phyloP scores from a whole-genome alignment of 768 basidiomycete species.

The Russula sp. region DNA sequence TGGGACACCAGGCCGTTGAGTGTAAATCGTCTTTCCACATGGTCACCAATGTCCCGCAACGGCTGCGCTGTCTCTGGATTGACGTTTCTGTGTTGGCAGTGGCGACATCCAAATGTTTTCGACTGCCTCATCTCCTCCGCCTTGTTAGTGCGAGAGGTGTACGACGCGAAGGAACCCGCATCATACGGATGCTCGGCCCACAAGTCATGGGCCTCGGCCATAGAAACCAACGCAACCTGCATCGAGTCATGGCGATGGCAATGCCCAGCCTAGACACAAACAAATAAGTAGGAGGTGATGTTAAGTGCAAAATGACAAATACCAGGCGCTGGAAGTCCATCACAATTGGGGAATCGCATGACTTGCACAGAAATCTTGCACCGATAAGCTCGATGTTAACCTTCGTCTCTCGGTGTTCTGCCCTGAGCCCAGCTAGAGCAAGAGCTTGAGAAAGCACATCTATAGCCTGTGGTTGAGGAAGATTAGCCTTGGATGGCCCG shows the following conservation, averaged over 20 bases:
- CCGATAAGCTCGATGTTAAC: neutral
- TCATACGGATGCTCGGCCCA: neutral
- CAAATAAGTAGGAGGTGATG: neutral
- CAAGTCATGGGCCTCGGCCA: neutral
- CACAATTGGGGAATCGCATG: conserved; percentile 14
- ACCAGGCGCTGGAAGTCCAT: conserved; percentile 22
- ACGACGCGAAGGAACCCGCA: conserved; percentile 6
- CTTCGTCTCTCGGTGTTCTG: conserved; percentile 7
- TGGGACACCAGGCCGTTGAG: conserved; percentile 61
- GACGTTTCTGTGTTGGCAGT: conserved; percentile 12
- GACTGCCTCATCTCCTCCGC: conserved; percentile 5
- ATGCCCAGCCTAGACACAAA: conserved; percentile 11
- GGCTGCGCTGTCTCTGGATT: neutral
- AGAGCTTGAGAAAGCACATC: conserved; percentile 15
- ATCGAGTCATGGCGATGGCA: conserved; percentile 19
- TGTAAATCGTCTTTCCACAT: conserved; percentile 31
- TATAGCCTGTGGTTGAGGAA: conserved; percentile 14
- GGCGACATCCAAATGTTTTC: conserved; percentile 23
- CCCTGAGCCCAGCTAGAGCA: neutral
- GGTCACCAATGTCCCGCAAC: neutral
- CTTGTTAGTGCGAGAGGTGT: neutral
- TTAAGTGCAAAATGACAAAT: neutral
- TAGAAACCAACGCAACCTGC: neutral
- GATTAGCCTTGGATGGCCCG: neutral
- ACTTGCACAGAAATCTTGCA: conserved; percentile 14